phyloP scores from a whole-genome alignment of 1,284 basidiomycete genomes.

The Apiotrichum domesticum region DNA sequence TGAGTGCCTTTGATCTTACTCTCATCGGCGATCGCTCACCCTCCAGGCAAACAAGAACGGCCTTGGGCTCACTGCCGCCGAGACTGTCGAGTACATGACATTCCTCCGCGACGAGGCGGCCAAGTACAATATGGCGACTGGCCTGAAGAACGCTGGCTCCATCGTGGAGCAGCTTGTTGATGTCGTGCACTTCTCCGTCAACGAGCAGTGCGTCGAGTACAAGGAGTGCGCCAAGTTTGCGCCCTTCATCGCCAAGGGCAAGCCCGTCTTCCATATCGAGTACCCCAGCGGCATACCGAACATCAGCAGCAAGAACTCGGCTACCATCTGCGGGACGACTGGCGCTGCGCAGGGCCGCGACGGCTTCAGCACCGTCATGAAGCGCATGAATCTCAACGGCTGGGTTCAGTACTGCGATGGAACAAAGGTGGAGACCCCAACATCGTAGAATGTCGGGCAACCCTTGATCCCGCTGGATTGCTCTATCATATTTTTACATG shows the following conservation, averaged over 20 bases:
- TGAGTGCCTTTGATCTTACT: constrained; percentile 1
- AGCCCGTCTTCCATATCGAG: constrained; percentile 32
- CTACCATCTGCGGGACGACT: neutral
- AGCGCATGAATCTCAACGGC: constrained; percentile 2
- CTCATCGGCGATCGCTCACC: neutral
- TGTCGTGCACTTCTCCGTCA: constrained; percentile 4
- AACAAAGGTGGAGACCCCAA: too few relatives aligned
- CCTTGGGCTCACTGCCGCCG: constrained; percentile 14
- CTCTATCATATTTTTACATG: too few relatives aligned
- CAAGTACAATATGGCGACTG: constrained; percentile 13
- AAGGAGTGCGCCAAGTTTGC: constrained; percentile 27
- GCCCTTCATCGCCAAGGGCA: constrained; percentile 23
- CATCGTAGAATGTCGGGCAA: too few relatives aligned
- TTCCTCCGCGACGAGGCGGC: constrained; percentile 27
- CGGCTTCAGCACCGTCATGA: constrained; percentile 5
- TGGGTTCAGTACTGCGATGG: constrained; percentile 10
- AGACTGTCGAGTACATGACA: constrained; percentile 32
- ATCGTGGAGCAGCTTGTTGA: neutral
- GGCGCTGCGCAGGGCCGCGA: neutral
- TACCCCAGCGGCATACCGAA: constrained; percentile 10
- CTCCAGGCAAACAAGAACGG: constrained; percentile 4
- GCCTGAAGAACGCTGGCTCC: constrained; percentile 37
- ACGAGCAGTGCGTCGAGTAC: constrained; percentile 14
- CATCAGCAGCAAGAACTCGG: neutral
- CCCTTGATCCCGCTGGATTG: too few relatives aligned